Evolutionary conservation across 1,284 basidiomycete genomes (phyloP).

Genomic region (Heterobasidion parviporum): DNA sequence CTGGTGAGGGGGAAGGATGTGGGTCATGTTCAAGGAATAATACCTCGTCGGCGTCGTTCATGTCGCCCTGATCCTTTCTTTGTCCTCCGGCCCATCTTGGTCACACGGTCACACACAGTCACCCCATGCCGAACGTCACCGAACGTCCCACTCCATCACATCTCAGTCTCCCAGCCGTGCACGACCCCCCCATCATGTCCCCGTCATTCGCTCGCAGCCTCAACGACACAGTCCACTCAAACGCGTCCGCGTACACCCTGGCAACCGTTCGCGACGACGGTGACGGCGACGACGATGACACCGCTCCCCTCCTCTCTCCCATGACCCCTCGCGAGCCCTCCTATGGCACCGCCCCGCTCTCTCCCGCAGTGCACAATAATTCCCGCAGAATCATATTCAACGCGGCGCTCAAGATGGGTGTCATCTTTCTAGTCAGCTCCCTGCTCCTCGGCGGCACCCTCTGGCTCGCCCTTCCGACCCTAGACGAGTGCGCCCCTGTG

Average conservation of each 20-base stretch:
- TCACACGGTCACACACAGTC: not conserved
- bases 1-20: constrained; percentile 36
- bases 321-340: constrained; percentile 12
- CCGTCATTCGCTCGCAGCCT: not conserved
- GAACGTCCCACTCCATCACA: not conserved
- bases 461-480: constrained; percentile 71
- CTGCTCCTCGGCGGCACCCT: constrained; percentile 65
- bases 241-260: constrained; percentile 59
- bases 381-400: constrained; percentile 41
- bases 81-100: constrained; percentile 1
- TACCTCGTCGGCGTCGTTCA: constrained; percentile 7
- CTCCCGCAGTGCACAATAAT: constrained; percentile 29
- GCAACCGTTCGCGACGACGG: constrained; percentile 35
- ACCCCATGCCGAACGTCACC: not conserved
- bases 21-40: constrained; percentile 26
- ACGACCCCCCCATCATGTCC: not conserved
- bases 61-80: constrained; percentile 9
- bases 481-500: constrained; percentile 55
- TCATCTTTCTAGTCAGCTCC: constrained; percentile 67
- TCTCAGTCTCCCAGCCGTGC: not conserved
- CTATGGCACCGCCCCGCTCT: constrained; percentile 47
- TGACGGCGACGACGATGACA: constrained; percentile 5
- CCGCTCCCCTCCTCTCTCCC: constrained; percentile 21
- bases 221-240: constrained; percentile 19
- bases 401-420: constrained; percentile 77